Evolutionary conservation across 1,284 basidiomycete species (phyloP).

Genomic region (Ustilago esculenta): DNA sequence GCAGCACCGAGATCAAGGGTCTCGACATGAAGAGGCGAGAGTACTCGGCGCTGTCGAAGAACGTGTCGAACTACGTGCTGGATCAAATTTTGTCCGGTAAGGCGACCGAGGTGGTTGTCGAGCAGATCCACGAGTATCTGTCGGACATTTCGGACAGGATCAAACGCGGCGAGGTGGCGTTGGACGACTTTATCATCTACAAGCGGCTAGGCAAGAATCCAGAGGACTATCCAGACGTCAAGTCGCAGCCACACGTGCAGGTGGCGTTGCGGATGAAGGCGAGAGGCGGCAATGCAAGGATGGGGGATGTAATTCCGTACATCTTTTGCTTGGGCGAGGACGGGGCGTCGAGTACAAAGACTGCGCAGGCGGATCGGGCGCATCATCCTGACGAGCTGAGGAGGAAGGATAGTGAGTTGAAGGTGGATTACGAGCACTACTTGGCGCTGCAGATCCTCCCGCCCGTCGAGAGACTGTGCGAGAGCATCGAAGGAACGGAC

Average conservation of each 20-base stretch:
- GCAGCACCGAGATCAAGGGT: constrained; percentile 83
- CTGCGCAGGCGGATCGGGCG: constrained; percentile 87
- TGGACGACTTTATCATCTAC: constrained; percentile 92
- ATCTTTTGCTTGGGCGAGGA: constrained; percentile 86
- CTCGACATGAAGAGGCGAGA: constrained; percentile 99
- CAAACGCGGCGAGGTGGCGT: constrained; percentile 77
- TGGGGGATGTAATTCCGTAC: constrained; percentile 94
- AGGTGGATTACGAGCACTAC: constrained; percentile 80
- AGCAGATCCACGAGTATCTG: constrained; percentile 92
- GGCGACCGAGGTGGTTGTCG: constrained; percentile 86
- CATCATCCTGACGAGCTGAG: constrained; percentile 93
- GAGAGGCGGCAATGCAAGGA: constrained; percentile 80
- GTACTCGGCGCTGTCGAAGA: constrained; percentile 90
- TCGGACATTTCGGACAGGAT: constrained; percentile 79
- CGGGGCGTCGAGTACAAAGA: constrained; percentile 76
- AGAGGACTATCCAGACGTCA: constrained; percentile 89
- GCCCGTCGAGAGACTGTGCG: constrained; percentile 92
- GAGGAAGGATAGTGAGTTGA: constrained; percentile 67
- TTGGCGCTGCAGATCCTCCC: constrained; percentile 90
- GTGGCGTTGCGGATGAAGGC: constrained; percentile 92
- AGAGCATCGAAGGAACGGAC: constrained; percentile 95
- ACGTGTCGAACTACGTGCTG: constrained; percentile 75
- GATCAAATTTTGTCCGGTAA: constrained; percentile 92
- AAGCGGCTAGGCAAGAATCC: constrained; percentile 66
- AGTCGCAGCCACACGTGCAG: constrained; percentile 94